Evolutionary conservation across 2,329 filamentous ascomycete species (phyloP).

Genomic region (Apiospora malaysiana): DNA sequence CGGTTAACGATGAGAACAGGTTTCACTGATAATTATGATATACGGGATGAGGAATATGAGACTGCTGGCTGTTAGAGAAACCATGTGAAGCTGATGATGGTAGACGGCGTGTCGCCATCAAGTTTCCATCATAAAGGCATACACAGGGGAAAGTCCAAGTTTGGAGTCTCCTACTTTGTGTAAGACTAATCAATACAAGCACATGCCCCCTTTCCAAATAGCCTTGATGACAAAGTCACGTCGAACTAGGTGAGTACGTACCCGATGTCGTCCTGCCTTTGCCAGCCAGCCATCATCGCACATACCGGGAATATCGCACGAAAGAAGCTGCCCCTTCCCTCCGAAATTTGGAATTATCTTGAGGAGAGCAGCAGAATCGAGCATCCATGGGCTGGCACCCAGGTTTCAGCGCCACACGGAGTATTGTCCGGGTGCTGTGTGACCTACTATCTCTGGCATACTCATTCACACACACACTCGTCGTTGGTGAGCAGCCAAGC

Average conservation of each 20-base stretch:
- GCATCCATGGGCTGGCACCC: background rate
- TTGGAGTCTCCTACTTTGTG: background rate
- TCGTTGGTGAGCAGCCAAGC: background rate
- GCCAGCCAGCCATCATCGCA: background rate
- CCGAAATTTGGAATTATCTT: too few species aligned
- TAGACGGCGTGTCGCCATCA: background rate
- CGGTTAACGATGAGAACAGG: too few species aligned
- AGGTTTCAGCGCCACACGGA: conserved; percentile 9
- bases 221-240: too few species aligned
- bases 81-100: too few species aligned
- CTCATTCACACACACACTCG: background rate
- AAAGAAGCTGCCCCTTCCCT: background rate
- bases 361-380: background rate
- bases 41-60: background rate
- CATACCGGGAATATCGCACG: background rate
- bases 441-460: background rate
- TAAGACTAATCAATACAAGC: background rate
- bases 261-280: background rate
- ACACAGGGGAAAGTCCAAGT: background rate
- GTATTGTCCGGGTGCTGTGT: conserved; percentile 12
- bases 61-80: background rate
- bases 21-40: background rate
- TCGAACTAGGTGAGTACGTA: background rate
- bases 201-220: too few species aligned
- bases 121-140: background rate